These are phyloP conservation scores for Medicago lupulina DNA, from an alignment of 306 rosid species.

Conservation along the genomic window DNA sequence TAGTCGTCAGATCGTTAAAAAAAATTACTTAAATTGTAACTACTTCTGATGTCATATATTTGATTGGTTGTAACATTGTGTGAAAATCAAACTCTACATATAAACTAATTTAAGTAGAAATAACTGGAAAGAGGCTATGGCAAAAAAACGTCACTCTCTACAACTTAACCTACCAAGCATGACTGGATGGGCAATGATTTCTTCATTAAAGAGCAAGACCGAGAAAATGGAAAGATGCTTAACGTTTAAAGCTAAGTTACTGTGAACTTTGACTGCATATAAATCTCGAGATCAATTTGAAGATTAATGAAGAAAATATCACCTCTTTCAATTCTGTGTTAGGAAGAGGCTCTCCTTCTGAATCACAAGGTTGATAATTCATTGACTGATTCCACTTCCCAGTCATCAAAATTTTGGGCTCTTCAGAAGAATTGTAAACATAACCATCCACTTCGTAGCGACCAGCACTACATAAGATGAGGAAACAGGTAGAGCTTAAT, in stretches of 20 bases:
- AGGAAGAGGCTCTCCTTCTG: slow-evolving; percentile 91
- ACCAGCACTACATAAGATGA: slow-evolving; percentile 66
- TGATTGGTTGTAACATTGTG: background rate
- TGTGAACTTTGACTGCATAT: background rate
- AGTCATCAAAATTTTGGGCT: slow-evolving; percentile 88
- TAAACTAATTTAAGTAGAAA: slow-evolving; percentile 30
- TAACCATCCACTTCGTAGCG: slow-evolving; percentile 98
- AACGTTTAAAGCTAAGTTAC: slow-evolving; percentile 21
- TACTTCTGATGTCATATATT: background rate
- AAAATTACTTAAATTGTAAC: background rate
- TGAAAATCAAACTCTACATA: background rate
- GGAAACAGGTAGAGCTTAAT: slow-evolving; percentile 25
- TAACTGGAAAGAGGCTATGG: slow-evolving; percentile 1
- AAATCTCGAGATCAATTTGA: slow-evolving; percentile 30
- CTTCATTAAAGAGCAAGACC: slow-evolving; percentile 30
- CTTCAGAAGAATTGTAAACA: slow-evolving; percentile 84
- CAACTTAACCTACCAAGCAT: slow-evolving; percentile 26
- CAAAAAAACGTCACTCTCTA: slow-evolving; percentile 11
- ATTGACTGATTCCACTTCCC: slow-evolving; percentile 94
- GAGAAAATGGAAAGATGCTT: slow-evolving; percentile 19
- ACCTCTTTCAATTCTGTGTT: slow-evolving; percentile 90
- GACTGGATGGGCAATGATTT: background rate
- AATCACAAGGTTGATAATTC: slow-evolving; percentile 85
- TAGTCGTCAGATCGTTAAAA: background rate
- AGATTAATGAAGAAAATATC: slow-evolving; percentile 22